These are phyloP conservation scores for Annulohypoxylon nitens DNA, from an alignment of 495 filamentous ascomycete genomes.

Conservation along the genomic window DNA sequence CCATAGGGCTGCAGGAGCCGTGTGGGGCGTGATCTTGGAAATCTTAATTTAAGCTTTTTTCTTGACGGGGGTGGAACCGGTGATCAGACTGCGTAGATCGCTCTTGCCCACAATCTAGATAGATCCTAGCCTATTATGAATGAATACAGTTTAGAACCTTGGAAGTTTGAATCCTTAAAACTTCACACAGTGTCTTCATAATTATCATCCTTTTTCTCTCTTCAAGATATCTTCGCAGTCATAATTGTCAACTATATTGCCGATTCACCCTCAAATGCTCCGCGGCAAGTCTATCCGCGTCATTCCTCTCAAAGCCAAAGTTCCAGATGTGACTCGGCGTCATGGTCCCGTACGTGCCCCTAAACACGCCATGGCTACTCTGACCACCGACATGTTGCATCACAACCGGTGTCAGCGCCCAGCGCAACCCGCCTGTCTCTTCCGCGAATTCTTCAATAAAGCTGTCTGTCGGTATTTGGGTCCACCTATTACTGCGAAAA, in stretches of 20 bases:
- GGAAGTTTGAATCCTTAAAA: not conserved
- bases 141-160: not conserved
- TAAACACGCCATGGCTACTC: slow-evolving; percentile 41
- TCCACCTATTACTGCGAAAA: slow-evolving; percentile 39
- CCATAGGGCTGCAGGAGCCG: not conserved
- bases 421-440: slow-evolving; percentile 49
- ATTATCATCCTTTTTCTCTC: not conserved
- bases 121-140: not conserved
- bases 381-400: slow-evolving; percentile 65
- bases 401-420: slow-evolving; percentile 62
- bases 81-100: not conserved
- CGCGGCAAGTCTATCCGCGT: slow-evolving; percentile 37
- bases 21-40: not conserved
- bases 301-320: slow-evolving; percentile 45
- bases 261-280: slow-evolving; percentile 32
- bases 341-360: slow-evolving; percentile 25
- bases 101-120: not conserved
- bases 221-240: not conserved
- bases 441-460: slow-evolving; percentile 45
- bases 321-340: slow-evolving; percentile 43
- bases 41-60: slow-evolving; percentile 1
- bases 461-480: slow-evolving; percentile 45
- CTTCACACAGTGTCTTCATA: not conserved
- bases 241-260: not conserved
- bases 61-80: not conserved